These are phyloP conservation scores for Periconia digitata DNA, from an alignment of 2,329 filamentous ascomycete species.

Conservation along the genomic window DNA sequence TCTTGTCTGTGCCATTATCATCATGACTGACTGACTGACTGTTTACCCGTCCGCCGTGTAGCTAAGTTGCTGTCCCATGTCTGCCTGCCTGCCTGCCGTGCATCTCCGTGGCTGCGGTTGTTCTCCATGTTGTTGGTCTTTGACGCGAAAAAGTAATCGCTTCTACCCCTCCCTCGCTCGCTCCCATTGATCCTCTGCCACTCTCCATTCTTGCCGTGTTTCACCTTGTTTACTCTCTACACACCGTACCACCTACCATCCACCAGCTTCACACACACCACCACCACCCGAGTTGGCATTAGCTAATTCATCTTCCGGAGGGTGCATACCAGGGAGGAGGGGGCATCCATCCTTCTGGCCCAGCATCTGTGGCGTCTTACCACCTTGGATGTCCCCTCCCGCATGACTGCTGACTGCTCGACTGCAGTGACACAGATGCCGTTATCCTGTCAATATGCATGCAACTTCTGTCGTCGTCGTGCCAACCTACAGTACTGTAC, in stretches of 20 bases:
- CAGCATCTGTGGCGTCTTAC: constrained; percentile 1
- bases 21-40: background rate
- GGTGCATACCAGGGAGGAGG: background rate
- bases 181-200: background rate
- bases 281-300: background rate
- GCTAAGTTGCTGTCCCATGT: background rate
- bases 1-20: background rate
- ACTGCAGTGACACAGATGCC: background rate
- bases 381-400: background rate
- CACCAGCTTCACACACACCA: too few relatives aligned
- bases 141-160: background rate
- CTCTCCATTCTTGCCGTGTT: background rate
- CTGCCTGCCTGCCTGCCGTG: background rate
- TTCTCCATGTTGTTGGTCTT: background rate
- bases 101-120: background rate
- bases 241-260: background rate
- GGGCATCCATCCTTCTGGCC: background rate
- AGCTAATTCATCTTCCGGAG: background rate
- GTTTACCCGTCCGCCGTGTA: background rate
- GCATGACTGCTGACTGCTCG: background rate
- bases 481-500: too few relatives aligned
- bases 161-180: background rate
- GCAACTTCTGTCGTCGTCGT: background rate
- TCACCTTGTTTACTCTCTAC: background rate
- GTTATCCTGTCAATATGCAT: background rate